phyloP scores from a whole-genome alignment of 306 rosid genomes.

The Quercus dentata region DNA sequence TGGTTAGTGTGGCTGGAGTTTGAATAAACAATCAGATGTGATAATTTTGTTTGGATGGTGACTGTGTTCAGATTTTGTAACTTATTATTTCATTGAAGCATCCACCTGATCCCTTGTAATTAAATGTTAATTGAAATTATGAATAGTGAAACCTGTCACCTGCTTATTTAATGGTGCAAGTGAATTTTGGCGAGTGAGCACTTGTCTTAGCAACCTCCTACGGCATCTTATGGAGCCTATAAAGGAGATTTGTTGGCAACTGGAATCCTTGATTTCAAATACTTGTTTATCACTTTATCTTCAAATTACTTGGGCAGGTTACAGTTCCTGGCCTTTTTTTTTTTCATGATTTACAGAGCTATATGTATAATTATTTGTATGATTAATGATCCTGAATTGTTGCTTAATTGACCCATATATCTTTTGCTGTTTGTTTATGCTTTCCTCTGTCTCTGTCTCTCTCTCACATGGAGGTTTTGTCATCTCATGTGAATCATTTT shows the following conservation, averaged over 20 bases:
- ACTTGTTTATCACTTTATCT: not conserved
- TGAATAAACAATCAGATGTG: not conserved
- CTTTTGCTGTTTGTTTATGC: not conserved
- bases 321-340: not conserved
- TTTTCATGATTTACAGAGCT: not conserved
- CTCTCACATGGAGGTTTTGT: not conserved
- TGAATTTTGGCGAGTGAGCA: not conserved
- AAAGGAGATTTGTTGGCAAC: not conserved
- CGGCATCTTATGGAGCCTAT: not conserved
- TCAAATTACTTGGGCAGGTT: not conserved
- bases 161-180: not conserved
- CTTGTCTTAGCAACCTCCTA: not conserved
- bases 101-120: not conserved
- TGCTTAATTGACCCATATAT: not conserved
- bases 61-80: not conserved
- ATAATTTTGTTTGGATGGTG: not conserved
- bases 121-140: not conserved
- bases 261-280: not conserved
- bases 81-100: not conserved
- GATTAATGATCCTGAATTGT: not conserved
- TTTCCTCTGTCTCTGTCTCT: too few species aligned
- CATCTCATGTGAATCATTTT: slow-evolving; percentile 1
- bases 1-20: not conserved
- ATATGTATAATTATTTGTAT: not conserved
- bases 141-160: not conserved